Evolutionary conservation across 345 rosid genomes (phyloP).

Genomic region (Pelargonium nanum): DNA sequence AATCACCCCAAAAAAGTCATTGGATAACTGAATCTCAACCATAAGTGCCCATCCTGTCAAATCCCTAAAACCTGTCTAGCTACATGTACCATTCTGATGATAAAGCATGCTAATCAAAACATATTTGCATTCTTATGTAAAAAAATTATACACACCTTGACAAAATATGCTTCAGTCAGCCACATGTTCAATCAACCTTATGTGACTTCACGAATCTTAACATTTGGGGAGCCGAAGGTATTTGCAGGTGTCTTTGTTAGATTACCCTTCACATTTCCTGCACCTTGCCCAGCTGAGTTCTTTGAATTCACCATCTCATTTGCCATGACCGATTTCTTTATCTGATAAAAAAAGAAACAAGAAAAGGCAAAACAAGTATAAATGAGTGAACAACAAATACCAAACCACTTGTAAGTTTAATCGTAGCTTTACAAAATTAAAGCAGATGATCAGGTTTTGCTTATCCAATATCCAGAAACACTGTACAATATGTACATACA

Average conservation of each 20-base stretch:
- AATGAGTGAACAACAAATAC: not conserved
- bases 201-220: slow-evolving; percentile 22
- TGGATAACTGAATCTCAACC: not conserved
- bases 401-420: not conserved
- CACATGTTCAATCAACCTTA: not conserved
- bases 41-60: not conserved
- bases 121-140: not conserved
- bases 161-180: not conserved
- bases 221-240: slow-evolving; percentile 42
- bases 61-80: not conserved
- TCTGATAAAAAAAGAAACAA: slow-evolving; percentile 27
- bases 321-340: slow-evolving; percentile 53
- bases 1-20: not conserved
- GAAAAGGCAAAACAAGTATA: not conserved
- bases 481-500: not conserved
- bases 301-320: slow-evolving; percentile 46
- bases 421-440: not conserved
- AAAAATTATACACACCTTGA: not conserved
- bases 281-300: slow-evolving; percentile 38
- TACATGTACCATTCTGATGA: not conserved
- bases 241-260: slow-evolving; percentile 51
- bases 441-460: not conserved
- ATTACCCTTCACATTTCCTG: slow-evolving; percentile 47
- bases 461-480: not conserved
- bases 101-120: not conserved